A percentile compares a stretch with the other conserved stretches of the same genome.
Evolutionary conservation across 768 basidiomycete species (phyloP).

Genomic region (Mrakia frigida): DNA sequence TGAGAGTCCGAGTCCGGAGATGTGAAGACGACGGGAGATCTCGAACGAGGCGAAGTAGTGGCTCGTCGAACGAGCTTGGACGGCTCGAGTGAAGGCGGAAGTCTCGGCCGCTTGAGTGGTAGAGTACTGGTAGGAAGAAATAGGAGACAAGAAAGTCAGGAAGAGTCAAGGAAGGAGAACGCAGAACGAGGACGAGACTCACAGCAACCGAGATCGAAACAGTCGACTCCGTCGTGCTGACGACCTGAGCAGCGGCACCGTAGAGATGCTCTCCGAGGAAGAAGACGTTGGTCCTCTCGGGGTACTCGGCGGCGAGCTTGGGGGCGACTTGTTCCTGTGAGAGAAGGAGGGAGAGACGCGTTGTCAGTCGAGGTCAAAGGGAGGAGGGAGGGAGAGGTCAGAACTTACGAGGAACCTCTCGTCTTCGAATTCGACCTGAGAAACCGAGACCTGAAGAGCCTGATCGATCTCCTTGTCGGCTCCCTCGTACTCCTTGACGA

Average conservation of each 20-base stretch:
- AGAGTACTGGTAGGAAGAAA: constrained; percentile 60
- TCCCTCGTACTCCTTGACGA: constrained; percentile 90
- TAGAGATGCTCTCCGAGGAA: constrained; percentile 94
- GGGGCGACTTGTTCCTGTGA: constrained; percentile 69
- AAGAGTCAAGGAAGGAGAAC: background rate
- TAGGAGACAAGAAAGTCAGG: background rate
- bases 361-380: background rate
- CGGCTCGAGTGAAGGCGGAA: constrained; percentile 66
- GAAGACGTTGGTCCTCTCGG: constrained; percentile 82
- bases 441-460: constrained; percentile 78
- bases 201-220: constrained; percentile 87
- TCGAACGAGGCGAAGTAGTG: constrained; percentile 74
- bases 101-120: constrained; percentile 75
- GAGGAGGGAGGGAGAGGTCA: background rate
- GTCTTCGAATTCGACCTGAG: constrained; percentile 78
- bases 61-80: constrained; percentile 51
- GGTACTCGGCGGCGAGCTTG: constrained; percentile 80
- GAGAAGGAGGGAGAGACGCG: background rate
- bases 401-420: constrained; percentile 51
- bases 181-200: constrained; percentile 38
- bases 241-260: constrained; percentile 89
- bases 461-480: constrained; percentile 75
- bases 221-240: constrained; percentile 60
- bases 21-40: constrained; percentile 64
- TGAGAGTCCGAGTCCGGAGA: constrained; percentile 74